Evolutionary conservation across 495 filamentous ascomycete species (phyloP), one percentile per base, ranked within the genome.

Genomic region (Hypoxylon cercidicola): DNA sequence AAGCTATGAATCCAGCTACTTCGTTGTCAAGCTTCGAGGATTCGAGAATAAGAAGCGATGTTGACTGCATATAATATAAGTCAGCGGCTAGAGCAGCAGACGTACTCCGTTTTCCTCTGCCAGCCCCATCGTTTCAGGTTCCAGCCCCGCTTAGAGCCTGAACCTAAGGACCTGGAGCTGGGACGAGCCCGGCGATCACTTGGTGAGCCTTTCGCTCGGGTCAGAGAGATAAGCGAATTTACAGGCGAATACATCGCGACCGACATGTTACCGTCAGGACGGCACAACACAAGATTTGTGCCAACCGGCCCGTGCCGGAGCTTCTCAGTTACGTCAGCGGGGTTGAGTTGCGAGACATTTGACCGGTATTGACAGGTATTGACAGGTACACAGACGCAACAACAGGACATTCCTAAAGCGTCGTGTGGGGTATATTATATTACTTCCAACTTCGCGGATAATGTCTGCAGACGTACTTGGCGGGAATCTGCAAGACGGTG

Each of bases 371-470:
- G 40, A 43, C 40, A 35, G 48, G 34, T 16, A 18, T 43, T 10
- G 40, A 43, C 40, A 35, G 48, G 34, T 25, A 51, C 52, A 45
- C 32, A 34, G 15, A 25, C 39, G 6, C n/a, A 44, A 44, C 10
- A 46, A 49, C 52, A 60, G 8, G 19, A 35, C 55, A 45, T 66
- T 66, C 55, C 49, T 48, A 55, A 54, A 54, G 19, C 16, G 23
- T n/a, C 30, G 16, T 18, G 25, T 32, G 34, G 21, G 30, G 47
- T 21, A 40, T 20, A 30, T 32, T 21, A 40, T 20, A 30, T 32
- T 55, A 43, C 55, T 21, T 39, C 54, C 50, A 45, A 55, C 43
- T 60, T 43, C 40, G 45, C 49, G 62, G 62, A 37, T 59, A 64
- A 64, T 54, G 34, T 54, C 44, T 34, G 20, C 50, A 51, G 43